Evolutionary conservation across 805 yeast species (phyloP).

Genomic region (Candida dajiaensis): DNA sequence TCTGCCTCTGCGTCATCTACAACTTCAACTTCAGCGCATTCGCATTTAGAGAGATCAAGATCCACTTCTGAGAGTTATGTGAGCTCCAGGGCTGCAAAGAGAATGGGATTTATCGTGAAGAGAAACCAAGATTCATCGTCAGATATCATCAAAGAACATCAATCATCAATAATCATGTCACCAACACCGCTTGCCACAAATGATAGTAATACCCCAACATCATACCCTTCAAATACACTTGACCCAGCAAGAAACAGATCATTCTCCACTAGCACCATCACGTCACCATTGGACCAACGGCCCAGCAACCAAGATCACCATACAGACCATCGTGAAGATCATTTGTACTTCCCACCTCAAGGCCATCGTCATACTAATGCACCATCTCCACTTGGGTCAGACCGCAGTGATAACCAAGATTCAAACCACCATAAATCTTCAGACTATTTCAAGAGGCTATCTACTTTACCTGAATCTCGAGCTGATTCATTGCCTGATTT

Average conservation of each 20-base stretch:
- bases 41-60: constrained; percentile 24
- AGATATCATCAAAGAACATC: constrained; percentile 24
- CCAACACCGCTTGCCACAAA: no score
- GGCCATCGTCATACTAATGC: constrained; percentile 1
- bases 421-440: constrained; percentile 37
- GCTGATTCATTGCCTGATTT: constrained; percentile 1
- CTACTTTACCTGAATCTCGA: constrained; percentile 52
- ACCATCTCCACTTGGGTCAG: constrained; percentile 9
- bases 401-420: constrained; percentile 1
- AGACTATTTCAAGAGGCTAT: constrained; percentile 60
- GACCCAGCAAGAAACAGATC: constrained; percentile 21
- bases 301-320: not conserved
- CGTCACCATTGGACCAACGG: not conserved
- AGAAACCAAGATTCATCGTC: constrained; percentile 21
- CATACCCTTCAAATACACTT: not conserved
- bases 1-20: no score
- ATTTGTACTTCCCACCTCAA: not conserved
- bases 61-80: constrained; percentile 36
- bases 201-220: not conserved
- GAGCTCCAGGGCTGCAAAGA: constrained; percentile 62
- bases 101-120: constrained; percentile 70
- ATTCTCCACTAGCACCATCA: constrained; percentile 8
- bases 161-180: constrained; percentile 4
- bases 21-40: not conserved
- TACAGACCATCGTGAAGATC: not conserved